Evolutionary conservation across 2,329 filamentous ascomycete species (phyloP), one percentile per base, ranked within the genome.

Genomic region (Acephala macrosclerotiorum): DNA sequence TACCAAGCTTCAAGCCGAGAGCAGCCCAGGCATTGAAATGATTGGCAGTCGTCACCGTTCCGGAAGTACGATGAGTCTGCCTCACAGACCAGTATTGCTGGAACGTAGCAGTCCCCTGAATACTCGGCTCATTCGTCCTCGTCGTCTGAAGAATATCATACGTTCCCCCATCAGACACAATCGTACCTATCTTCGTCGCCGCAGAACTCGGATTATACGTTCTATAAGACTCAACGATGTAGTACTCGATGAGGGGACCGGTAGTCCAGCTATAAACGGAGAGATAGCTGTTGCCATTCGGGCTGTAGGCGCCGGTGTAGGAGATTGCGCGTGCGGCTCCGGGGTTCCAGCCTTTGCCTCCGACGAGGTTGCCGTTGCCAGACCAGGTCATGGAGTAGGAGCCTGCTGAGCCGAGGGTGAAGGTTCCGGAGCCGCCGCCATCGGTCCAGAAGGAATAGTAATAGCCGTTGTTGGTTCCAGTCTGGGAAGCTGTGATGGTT

Each of bases 391-490:
- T 33, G 29, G 29, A 33, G 79, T 86, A 87, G 65, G 75, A 74
- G 38, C 86, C 85, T 22, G 77, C 82, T 8, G 75, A 75, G 9
- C 63, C 65, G 75, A 87, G 87, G 75, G 81, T 85, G 79, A 88
- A 88, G 45, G 79, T 83, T 18, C 85, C 82, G 47, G 78, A 73
- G 60, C 78, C 80, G 33, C 62, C 62, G 25, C 82, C 82, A 66
- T 88, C 85, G 63, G 82, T 85, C 85, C 84, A 89, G 80, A 82
- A 87, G 8, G 83, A 85, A 77, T 85, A 88, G 80, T 84, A 88
- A 78, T 81, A 89, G 63, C 86, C 85, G 70, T 86, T 83, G 78
- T 84, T 79, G 11, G 79, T 84, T 60, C 86, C 86, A 2, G 82
- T 84, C 14, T 78, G 76, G 68, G 80, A 83, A 61, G 79, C 75